phyloP scores from a whole-genome alignment of 2,329 filamentous ascomycete genomes.

The Bipolaris gigantea region DNA sequence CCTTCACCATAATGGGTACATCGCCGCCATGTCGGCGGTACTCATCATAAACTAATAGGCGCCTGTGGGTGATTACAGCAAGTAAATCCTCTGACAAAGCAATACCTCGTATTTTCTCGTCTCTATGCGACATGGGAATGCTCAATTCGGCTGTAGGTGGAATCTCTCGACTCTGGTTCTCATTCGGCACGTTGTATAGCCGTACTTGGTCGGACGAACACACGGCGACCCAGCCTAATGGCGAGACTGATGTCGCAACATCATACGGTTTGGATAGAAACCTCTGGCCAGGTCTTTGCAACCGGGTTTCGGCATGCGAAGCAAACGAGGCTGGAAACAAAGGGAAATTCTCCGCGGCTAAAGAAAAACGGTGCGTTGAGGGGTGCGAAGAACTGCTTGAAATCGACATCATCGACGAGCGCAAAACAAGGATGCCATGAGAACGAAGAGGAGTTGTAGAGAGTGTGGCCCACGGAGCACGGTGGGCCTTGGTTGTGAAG shows the following conservation, averaged over 20 bases:
- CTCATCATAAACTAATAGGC: constrained; percentile 23
- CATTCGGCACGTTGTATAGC: constrained; percentile 15
- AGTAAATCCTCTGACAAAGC: constrained; percentile 27
- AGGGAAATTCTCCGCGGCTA: constrained; percentile 4
- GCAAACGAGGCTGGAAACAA: constrained; percentile 12
- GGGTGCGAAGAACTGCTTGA: constrained; percentile 3
- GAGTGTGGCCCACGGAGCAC: not conserved
- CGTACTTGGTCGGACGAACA: constrained; percentile 19
- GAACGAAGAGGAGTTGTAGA: not conserved
- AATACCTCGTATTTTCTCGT: constrained; percentile 20
- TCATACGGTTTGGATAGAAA: constrained; percentile 6
- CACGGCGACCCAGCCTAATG: constrained; percentile 20
- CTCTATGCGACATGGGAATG: constrained; percentile 1
- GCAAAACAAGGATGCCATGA: constrained; percentile 1
- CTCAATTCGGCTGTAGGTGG: not conserved
- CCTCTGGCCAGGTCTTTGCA: constrained; percentile 9
- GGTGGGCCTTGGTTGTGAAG: constrained; percentile 1
- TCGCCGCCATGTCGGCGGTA: constrained; percentile 10
- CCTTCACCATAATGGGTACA: constrained; percentile 3
- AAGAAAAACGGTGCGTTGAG: constrained; percentile 5
- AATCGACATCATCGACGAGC: constrained; percentile 9
- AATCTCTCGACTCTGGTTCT: constrained; percentile 6
- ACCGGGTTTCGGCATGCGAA: constrained; percentile 6
- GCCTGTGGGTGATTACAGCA: constrained; percentile 24
- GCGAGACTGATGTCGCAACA: constrained; percentile 21